Evolutionary conservation across 2,329 filamentous ascomycete genomes (phyloP).

Genomic region (Botryotinia narcissicola): DNA sequence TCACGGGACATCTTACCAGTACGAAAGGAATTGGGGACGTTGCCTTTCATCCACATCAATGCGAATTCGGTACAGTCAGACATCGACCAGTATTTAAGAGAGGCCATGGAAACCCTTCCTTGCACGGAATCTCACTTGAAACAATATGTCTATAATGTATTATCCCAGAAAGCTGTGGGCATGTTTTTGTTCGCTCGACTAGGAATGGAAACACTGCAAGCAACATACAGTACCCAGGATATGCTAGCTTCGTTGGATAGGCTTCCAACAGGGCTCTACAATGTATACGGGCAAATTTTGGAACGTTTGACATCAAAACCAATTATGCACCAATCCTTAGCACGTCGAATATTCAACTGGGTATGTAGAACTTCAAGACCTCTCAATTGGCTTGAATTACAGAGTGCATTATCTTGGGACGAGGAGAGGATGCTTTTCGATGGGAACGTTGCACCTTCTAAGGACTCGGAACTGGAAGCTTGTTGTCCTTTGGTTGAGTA

Average conservation of each 20-base stretch:
- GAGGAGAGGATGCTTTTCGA: slow-evolving; percentile 15
- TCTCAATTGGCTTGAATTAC: slow-evolving; percentile 17
- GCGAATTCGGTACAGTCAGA: slow-evolving; percentile 1
- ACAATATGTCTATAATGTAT: slow-evolving; percentile 15
- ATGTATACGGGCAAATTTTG: slow-evolving; percentile 13
- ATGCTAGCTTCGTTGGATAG: slow-evolving; percentile 16
- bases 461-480: slow-evolving; percentile 12
- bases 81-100: slow-evolving; percentile 15
- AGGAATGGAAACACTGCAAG: slow-evolving; percentile 15
- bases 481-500: slow-evolving; percentile 18
- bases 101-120: slow-evolving; percentile 14
- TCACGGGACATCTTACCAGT: slow-evolving; percentile 16
- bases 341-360: slow-evolving; percentile 16
- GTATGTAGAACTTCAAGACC: slow-evolving; percentile 17
- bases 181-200: slow-evolving; percentile 20
- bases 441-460: slow-evolving; percentile 3
- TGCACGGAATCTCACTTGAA: slow-evolving; percentile 17
- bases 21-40: slow-evolving; percentile 9
- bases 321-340: background rate
- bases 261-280: slow-evolving; percentile 15
- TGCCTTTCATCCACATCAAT: slow-evolving; percentile 9
- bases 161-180: slow-evolving; percentile 14
- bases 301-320: slow-evolving; percentile 14
- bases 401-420: slow-evolving; percentile 17
- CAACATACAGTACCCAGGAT: slow-evolving; percentile 17